Evolutionary conservation across 169 alveolate species (phyloP).

Genomic region (Miamiensis avidus): DNA sequence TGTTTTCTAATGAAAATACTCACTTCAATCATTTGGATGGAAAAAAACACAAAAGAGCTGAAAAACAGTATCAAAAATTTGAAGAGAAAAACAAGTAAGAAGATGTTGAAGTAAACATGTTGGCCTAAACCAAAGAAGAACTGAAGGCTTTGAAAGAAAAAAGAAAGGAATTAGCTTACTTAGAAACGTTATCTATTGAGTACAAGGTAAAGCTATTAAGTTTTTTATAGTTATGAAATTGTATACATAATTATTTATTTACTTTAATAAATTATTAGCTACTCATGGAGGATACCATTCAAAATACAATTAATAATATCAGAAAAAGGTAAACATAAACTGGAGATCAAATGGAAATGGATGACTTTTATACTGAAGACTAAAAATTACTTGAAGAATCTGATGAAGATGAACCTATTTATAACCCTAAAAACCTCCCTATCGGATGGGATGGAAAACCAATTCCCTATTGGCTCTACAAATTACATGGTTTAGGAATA

Average conservation of each 20-base stretch:
- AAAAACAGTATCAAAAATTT: conserved; percentile 61
- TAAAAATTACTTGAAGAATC: conserved; percentile 74
- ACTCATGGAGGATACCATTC: conserved; percentile 76
- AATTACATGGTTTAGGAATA: conserved; percentile 97
- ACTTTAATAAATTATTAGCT: not conserved
- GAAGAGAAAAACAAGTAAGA: conserved; percentile 53
- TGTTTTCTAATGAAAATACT: conserved; percentile 82
- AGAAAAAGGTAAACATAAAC: conserved; percentile 88
- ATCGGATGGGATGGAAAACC: conserved; percentile 99
- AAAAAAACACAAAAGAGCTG: conserved; percentile 85
- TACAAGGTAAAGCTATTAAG: conserved; percentile 57
- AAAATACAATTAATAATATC: conserved; percentile 85
- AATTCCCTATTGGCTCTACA: conserved; percentile 99
- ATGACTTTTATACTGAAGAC: conserved; percentile 46
- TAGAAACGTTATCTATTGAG: conserved; percentile 82
- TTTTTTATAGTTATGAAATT: too few species aligned
- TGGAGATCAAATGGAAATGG: conserved; percentile 49
- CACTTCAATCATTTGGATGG: conserved; percentile 87
- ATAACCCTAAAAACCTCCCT: conserved; percentile 98
- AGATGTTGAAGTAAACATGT: conserved; percentile 14
- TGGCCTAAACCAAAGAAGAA: conserved; percentile 27
- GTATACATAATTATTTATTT: too few species aligned
- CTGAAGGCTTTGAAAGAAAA: conserved; percentile 45
- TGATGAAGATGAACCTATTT: conserved; percentile 91
- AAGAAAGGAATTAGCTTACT: conserved; percentile 78